These are phyloP conservation scores for Myriosclerotinia curreyana DNA, from an alignment of 2,329 filamentous ascomycete species.

Conservation along the genomic window DNA sequence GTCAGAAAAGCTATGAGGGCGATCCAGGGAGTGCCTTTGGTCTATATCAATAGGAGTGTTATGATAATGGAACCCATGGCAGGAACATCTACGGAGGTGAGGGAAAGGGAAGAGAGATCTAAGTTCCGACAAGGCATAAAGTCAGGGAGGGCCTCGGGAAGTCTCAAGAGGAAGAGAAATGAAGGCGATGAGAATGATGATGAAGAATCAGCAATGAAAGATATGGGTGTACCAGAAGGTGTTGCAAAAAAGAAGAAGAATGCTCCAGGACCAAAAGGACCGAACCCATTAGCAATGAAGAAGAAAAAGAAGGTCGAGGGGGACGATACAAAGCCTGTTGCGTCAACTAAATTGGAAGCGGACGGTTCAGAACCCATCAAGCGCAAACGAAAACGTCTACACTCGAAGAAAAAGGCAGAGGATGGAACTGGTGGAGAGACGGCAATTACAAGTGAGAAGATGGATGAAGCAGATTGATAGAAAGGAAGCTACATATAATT, in stretches of 20 bases:
- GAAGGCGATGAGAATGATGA: slow-evolving; percentile 38
- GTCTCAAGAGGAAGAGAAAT: slow-evolving; percentile 40
- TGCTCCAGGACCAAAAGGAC: slow-evolving; percentile 60
- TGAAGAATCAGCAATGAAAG: slow-evolving; percentile 26
- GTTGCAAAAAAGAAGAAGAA: slow-evolving; percentile 53
- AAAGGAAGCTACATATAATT: background rate
- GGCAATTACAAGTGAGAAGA: slow-evolving; percentile 11
- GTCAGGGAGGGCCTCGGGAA: slow-evolving; percentile 44
- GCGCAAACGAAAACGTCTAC: slow-evolving; percentile 42
- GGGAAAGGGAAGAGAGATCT: slow-evolving; percentile 65
- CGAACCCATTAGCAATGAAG: slow-evolving; percentile 69
- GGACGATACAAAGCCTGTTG: slow-evolving; percentile 27
- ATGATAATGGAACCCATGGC: slow-evolving; percentile 80
- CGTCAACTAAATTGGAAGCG: slow-evolving; percentile 33
- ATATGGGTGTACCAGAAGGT: slow-evolving; percentile 26
- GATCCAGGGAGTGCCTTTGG: slow-evolving; percentile 70
- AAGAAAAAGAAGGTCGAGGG: slow-evolving; percentile 55
- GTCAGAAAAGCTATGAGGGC: slow-evolving; percentile 61
- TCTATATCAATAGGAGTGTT: slow-evolving; percentile 76
- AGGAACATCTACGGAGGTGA: slow-evolving; percentile 58
- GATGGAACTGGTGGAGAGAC: slow-evolving; percentile 23
- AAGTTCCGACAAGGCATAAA: slow-evolving; percentile 73
- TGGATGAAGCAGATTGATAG: slow-evolving; percentile 16
- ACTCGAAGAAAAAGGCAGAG: slow-evolving; percentile 23
- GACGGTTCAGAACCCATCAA: slow-evolving; percentile 37